phyloP scores from a whole-genome alignment of 2,329 filamentous ascomycete species.

The Penicillium sp. region DNA sequence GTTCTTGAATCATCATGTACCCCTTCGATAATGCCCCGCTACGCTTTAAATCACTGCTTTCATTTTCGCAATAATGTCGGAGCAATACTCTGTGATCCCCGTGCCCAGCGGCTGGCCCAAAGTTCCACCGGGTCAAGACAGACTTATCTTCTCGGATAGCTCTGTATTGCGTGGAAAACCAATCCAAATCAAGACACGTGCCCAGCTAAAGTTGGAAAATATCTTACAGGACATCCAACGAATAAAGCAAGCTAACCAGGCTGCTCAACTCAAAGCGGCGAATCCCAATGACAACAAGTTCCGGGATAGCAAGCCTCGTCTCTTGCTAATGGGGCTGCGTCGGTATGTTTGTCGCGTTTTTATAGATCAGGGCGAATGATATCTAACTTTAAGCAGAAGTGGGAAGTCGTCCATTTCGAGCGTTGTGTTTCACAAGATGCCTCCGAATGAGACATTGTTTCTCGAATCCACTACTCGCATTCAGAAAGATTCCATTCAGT shows the following conservation, averaged over 20 bases:
- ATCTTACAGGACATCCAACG: conserved; percentile 28
- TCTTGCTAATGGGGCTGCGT: conserved; percentile 92
- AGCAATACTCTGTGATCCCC: conserved; percentile 7
- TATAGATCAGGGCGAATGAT: neutral
- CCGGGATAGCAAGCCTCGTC: conserved; percentile 68
- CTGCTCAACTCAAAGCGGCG: conserved; percentile 22
- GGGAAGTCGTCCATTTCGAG: conserved; percentile 98
- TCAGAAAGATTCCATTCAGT: conserved; percentile 95
- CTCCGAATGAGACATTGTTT: conserved; percentile 91
- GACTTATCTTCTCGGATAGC: conserved; percentile 18
- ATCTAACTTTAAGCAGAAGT: conserved; percentile 58
- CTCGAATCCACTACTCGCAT: conserved; percentile 92
- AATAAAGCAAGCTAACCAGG: conserved; percentile 22
- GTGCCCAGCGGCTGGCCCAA: conserved; percentile 3
- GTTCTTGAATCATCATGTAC: neutral
- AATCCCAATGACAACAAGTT: conserved; percentile 38
- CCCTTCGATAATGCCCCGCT: neutral
- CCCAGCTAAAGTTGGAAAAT: conserved; percentile 34
- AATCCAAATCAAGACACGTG: conserved; percentile 23
- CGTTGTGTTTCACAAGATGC: conserved; percentile 98
- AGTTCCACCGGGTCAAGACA: conserved; percentile 11
- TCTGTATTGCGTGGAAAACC: conserved; percentile 18
- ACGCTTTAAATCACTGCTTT: neutral
- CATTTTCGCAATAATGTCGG: conserved; percentile 5
- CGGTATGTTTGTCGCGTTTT: conserved; percentile 56